A percentile compares a stretch with the other conserved stretches of the same genome.
These are phyloP conservation scores for Microbotryum lychnidis-dioicae DNA, from an alignment of 1,284 basidiomycete genomes.

Conservation along the genomic window DNA sequence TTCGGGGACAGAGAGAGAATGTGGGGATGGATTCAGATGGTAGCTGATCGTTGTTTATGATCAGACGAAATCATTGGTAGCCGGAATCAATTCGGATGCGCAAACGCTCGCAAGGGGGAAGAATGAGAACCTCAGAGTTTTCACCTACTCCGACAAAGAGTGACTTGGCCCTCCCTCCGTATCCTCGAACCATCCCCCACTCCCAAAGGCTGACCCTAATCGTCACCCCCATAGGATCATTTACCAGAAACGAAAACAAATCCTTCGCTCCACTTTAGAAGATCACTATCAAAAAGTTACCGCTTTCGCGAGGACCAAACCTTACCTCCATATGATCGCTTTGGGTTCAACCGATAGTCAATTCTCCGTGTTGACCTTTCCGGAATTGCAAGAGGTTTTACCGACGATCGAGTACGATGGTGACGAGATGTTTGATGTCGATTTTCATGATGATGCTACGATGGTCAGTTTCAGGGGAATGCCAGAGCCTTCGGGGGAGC, in stretches of 20 bases:
- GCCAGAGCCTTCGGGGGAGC: too few species aligned
- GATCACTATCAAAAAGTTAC: conserved; percentile 86
- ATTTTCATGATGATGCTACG: conserved; percentile 22
- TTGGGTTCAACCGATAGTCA: conserved; percentile 19
- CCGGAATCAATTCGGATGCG: conserved; percentile 72
- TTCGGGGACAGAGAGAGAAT: background rate
- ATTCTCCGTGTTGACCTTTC: conserved; percentile 24
- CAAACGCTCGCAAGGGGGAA: conserved; percentile 55
- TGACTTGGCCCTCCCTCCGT: too few species aligned
- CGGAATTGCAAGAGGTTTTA: conserved; percentile 16
- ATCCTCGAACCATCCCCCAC: background rate
- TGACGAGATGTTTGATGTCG: conserved; percentile 33
- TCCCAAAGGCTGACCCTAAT: too few species aligned
- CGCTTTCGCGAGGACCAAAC: conserved; percentile 54
- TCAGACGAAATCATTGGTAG: conserved; percentile 54
- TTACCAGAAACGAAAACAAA: conserved; percentile 51
- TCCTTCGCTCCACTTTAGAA: conserved; percentile 51
- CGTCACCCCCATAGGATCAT: conserved; percentile 44
- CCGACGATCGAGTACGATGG: conserved; percentile 21
- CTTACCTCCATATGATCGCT: conserved; percentile 14
- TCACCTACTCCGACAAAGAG: conserved; percentile 47
- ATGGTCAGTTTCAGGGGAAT: background rate
- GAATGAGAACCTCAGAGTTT: conserved; percentile 76
- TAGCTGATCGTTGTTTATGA: conserved; percentile 1
- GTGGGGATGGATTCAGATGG: too few species aligned